phyloP scores from a whole-genome alignment of 441 rosid species.

The Pelargonium australe region DNA sequence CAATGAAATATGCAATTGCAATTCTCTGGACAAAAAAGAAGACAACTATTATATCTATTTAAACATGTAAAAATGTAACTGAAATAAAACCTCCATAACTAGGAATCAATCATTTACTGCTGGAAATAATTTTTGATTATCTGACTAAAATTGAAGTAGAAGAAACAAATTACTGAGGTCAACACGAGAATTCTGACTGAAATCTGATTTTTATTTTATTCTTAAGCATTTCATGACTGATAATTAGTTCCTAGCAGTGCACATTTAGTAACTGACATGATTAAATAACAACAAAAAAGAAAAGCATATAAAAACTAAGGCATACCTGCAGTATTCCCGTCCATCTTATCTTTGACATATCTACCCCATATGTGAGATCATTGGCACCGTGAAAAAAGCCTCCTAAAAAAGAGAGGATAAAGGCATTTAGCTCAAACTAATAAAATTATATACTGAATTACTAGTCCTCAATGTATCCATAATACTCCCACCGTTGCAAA shows the following conservation, averaged over 20 bases:
- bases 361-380: constrained; percentile 56
- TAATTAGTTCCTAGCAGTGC: background rate
- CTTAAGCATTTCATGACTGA: background rate
- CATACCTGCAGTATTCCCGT: constrained; percentile 79
- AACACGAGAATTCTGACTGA: too few relatives aligned
- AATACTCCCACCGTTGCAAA: background rate
- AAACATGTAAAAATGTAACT: background rate
- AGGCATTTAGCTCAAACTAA: constrained; percentile 11
- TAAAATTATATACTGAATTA: background rate
- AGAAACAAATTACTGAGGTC: background rate
- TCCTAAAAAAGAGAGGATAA: constrained; percentile 35
- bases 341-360: constrained; percentile 48
- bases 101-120: background rate
- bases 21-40: background rate
- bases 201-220: too few relatives aligned
- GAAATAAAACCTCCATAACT: background rate
- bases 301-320: background rate
- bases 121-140: background rate
- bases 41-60: background rate
- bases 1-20: background rate
- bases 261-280: background rate
- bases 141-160: background rate
- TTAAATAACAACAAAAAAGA: background rate
- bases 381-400: constrained; percentile 71
- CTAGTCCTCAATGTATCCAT: background rate